A percentile compares a stretch with the other conserved stretches of the same genome.
Conservation (phyloP, 1,284 basidiomycete species). For the Schizophyllum commune region DNA sequence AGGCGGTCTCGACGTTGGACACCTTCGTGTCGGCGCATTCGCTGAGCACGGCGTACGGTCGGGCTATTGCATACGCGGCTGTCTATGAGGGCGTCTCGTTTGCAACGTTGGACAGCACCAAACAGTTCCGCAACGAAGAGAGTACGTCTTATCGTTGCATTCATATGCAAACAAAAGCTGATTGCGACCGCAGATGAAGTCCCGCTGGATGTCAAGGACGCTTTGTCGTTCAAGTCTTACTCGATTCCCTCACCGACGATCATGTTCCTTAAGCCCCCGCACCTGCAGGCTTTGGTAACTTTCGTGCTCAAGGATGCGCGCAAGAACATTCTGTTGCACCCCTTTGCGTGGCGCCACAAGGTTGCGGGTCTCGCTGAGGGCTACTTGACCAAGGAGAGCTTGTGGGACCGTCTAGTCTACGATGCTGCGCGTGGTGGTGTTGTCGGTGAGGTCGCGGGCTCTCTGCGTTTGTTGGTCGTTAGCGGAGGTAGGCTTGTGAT, state of each 20-base stretch:
- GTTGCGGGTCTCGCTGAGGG: conserved; percentile 56
- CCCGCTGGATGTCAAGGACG: conserved; percentile 32
- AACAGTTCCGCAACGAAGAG: conserved; percentile 37
- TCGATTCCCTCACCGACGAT: conserved; percentile 64
- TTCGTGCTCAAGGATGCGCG: conserved; percentile 47
- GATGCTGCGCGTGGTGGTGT: conserved; percentile 53
- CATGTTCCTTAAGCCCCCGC: conserved; percentile 52
- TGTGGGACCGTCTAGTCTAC: conserved; percentile 74
- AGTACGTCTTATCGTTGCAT: conserved; percentile 23
- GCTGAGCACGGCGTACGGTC: conserved; percentile 62
- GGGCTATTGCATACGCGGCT: conserved; percentile 68
- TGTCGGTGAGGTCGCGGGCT: conserved; percentile 49
- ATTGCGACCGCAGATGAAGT: conserved; percentile 15
- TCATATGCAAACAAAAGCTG: conserved; percentile 1
- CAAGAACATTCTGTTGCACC: conserved; percentile 40
- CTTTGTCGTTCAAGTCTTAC: conserved; percentile 37
- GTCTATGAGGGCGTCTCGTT: conserved; percentile 67
- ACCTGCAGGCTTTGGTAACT: conserved; percentile 43
- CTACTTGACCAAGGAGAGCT: conserved; percentile 62
- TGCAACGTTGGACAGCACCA: conserved; percentile 51
- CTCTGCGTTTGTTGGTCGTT: conserved; percentile 53
- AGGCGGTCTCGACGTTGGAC: conserved; percentile 56
- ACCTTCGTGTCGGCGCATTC: conserved; percentile 68
- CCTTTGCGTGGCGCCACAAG: conserved; percentile 70
- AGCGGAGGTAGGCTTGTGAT: conserved; percentile 44